These are phyloP conservation scores for Creolimax fragrantissima DNA, from an alignment of 78 protist species.

Conservation along the genomic window DNA sequence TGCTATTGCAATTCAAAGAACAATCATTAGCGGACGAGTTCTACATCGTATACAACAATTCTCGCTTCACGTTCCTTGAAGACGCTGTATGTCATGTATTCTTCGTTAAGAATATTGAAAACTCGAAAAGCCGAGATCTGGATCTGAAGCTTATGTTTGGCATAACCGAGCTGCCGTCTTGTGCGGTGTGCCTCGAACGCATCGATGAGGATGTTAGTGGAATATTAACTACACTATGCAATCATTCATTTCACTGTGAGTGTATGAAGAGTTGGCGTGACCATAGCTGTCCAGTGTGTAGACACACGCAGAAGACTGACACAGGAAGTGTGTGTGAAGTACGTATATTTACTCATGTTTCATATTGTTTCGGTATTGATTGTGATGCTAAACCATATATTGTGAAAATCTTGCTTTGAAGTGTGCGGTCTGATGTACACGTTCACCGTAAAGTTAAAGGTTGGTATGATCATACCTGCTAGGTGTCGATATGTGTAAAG, in stretches of 20 bases:
- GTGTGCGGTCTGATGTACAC: no score
- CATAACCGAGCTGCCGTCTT: slow-evolving; percentile 68
- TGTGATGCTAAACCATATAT: no score
- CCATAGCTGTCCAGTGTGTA: slow-evolving; percentile 59
- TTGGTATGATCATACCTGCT: no score
- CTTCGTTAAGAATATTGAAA: slow-evolving; percentile 20
- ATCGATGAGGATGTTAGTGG: slow-evolving; percentile 65
- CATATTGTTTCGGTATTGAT: no score
- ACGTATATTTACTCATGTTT: no score
- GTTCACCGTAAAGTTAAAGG: no score
- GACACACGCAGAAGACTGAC: slow-evolving; percentile 41
- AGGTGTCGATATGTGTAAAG: neutral
- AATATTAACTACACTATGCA: slow-evolving; percentile 69
- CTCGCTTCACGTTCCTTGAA: slow-evolving; percentile 30
- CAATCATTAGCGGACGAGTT: slow-evolving; percentile 20
- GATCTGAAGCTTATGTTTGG: neutral
- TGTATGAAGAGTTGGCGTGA: slow-evolving; percentile 42
- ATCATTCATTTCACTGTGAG: slow-evolving; percentile 79
- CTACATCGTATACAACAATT: slow-evolving; percentile 26
- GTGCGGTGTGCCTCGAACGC: slow-evolving; percentile 79
- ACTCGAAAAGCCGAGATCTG: neutral
- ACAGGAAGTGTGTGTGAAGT: slow-evolving; percentile 5
- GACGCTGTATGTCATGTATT: slow-evolving; percentile 31
- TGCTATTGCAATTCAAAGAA: neutral
- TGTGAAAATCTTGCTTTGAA: no score